Evolutionary conservation across 305 asterid genomes (phyloP), one percentile per base, ranked within the genome.

Genomic region (Ajuga reptans): DNA sequence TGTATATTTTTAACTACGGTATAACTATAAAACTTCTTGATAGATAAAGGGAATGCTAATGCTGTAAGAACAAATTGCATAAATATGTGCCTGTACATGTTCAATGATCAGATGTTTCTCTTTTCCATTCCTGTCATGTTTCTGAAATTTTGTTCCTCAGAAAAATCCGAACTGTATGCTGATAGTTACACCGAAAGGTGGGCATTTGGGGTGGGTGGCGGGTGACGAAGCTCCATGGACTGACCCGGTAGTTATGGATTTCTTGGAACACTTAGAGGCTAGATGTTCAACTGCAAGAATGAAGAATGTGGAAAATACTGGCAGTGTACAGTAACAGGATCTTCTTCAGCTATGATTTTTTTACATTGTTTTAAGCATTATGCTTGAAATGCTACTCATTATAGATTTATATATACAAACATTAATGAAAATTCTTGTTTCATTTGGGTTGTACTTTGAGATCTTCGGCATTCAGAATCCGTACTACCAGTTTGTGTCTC

Each of bases 171-270:
- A 90, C 78, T 89, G 96, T 68, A 81, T 90, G 83, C 55, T 93
- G 84, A 77, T 93, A 53, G 90, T 90, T 14, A 89, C 99, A 27
- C 99, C 99, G 1, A 82, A 85, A 84, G 99, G 99, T 15, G 97
- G 99, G 17, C 99, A 93, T 81, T 80, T 93, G 72, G 96, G 99
- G 8, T 93, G 97, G 97, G 91, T 93, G 55, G 97, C 97, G 7
- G 97, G 99, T 21, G 31, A 43, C 0, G 91, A 74, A 58, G 92
- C 92, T 69, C 97, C 96, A n/a, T 93, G 98, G 99, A 90, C 95
- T 0, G 99, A 93, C 65, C 89, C 91, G 3, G 64, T 82, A 63
- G 87, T 87, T 45, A 93, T 90, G 99, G 97, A 93, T 82, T 93
- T 93, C 83, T 84, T 93, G 60, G 84, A 84, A 62, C 76, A 81